These are phyloP conservation scores for Bodo saltans DNA, from an alignment of 78 protist species.

Conservation along the genomic window DNA sequence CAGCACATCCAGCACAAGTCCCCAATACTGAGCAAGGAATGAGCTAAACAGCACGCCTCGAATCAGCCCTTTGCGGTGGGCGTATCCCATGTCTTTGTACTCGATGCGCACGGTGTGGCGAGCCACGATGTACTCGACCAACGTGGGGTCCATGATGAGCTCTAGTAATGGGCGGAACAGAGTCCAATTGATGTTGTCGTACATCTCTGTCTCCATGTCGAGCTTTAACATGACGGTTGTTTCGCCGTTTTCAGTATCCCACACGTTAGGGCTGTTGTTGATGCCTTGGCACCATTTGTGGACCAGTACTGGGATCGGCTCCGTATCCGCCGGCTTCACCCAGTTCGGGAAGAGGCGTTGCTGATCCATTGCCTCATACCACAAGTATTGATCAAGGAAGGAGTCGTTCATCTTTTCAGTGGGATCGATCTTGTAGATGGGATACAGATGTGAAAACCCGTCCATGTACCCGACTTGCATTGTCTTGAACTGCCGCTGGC, in stretches of 20 bases:
- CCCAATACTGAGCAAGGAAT: slow-evolving; percentile 85
- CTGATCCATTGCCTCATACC: slow-evolving; percentile 99
- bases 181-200: slow-evolving; percentile 96
- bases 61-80: slow-evolving; percentile 90
- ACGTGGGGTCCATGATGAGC: slow-evolving; percentile 94
- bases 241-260: slow-evolving; percentile 93
- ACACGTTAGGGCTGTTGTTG: slow-evolving; percentile 87
- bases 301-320: slow-evolving; percentile 97
- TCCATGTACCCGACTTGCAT: slow-evolving; percentile 96
- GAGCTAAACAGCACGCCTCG: slow-evolving; percentile 99
- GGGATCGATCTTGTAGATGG: slow-evolving; percentile 97
- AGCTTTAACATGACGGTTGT: slow-evolving; percentile 87
- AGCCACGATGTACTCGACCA: slow-evolving; percentile 99
- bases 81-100: slow-evolving; percentile 98
- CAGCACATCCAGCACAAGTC: slow-evolving; percentile 91
- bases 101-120: slow-evolving; percentile 93
- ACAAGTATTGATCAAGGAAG: slow-evolving; percentile 98
- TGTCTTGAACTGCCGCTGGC: slow-evolving; percentile 97
- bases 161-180: slow-evolving; percentile 95
- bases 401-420: slow-evolving; percentile 99
- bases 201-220: slow-evolving; percentile 70
- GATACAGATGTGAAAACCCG: slow-evolving; percentile 88
- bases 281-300: slow-evolving; percentile 99
- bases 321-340: slow-evolving; percentile 99
- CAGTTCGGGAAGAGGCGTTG: slow-evolving; percentile 98